Evolutionary conservation across 2,329 filamentous ascomycete species (phyloP), one percentile per base, ranked within the genome.

Genomic region (Beauveria sp.): DNA sequence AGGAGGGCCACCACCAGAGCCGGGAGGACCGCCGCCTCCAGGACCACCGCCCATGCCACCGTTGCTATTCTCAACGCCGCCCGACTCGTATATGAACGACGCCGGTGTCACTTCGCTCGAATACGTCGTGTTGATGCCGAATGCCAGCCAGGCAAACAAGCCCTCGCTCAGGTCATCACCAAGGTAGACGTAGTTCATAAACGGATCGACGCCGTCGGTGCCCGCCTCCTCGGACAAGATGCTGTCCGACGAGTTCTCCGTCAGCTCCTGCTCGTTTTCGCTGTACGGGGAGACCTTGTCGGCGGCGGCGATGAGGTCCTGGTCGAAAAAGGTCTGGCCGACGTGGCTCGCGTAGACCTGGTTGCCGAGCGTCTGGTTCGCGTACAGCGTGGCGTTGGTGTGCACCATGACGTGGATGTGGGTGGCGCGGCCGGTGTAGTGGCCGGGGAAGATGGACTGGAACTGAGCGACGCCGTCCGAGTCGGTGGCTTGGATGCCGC

Each of bases 241-340:
- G 16, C 61, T 42, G 65, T 88, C 85, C 0, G 82, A 74, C 2
- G 71, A 72, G 68, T 87, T 87, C 43, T 68, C 72, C 3, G 79
- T 85, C 38, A 80, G 61, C 0, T 70, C 65, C 66, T 79, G 76
- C 0, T 71, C 76, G 70, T 82, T 83, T 60, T 68, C 69, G 46
- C 66, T 70, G 70, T 83, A 83, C 0, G 84, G 83, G 2, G 71
- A 67, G 0, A 73, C 72, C 20, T 71, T 67, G 62, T 85, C 81
- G 52, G 86, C 82, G 24, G 74, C 68, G 5, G 71, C 63, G 63
- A 85, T 78, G 40, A 88, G 78, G 59, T 77, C 75, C 67, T 86
- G 81, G 70, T 86, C 83, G 68, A 86, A 84, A 74, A 85, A 88
- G 60, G 85, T 71, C 70, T 88, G 85, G n/a, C 85, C 85, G 34